A percentile compares a stretch with the other conserved stretches of the same genome.
Conservation (phyloP, 768 basidiomycete genomes). For the Leccinum subgranulosum region DNA sequence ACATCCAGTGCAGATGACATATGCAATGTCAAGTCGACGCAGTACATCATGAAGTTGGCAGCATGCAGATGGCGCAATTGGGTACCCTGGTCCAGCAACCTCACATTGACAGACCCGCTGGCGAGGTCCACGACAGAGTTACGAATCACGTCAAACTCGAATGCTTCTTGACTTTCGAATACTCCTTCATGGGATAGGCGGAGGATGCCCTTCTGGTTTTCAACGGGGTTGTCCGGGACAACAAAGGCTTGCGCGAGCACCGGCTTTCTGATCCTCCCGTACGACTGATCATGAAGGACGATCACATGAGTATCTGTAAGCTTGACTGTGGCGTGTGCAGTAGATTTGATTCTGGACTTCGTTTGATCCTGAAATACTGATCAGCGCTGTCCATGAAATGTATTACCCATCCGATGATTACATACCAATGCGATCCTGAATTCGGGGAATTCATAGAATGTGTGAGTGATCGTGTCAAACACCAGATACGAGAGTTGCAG, state of each 20-base stretch:
- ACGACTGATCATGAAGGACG: background rate
- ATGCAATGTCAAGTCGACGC: too few relatives aligned
- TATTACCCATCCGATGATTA: background rate
- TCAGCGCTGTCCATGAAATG: background rate
- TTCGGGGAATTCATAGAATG: background rate
- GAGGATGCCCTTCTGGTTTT: background rate
- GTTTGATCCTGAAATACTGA: background rate
- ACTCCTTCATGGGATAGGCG: background rate
- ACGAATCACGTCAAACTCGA: too few relatives aligned
- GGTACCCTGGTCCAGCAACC: too few relatives aligned
- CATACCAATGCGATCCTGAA: background rate
- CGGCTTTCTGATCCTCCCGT: too few relatives aligned
- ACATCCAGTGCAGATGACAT: too few relatives aligned
- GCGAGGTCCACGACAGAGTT: too few relatives aligned
- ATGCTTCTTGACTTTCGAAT: too few relatives aligned
- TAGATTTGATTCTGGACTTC: background rate
- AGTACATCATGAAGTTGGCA: too few relatives aligned
- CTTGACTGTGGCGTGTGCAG: background rate
- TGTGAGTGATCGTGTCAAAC: background rate
- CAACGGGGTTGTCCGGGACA: background rate
- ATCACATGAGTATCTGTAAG: background rate
- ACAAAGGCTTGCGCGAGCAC: background rate
- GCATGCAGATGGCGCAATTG: too few relatives aligned
- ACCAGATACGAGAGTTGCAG: background rate
- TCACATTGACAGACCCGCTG: too few relatives aligned